phyloP scores from a whole-genome alignment of 2,329 filamentous ascomycete genomes.

The Ophiocordyceps sinensis region DNA sequence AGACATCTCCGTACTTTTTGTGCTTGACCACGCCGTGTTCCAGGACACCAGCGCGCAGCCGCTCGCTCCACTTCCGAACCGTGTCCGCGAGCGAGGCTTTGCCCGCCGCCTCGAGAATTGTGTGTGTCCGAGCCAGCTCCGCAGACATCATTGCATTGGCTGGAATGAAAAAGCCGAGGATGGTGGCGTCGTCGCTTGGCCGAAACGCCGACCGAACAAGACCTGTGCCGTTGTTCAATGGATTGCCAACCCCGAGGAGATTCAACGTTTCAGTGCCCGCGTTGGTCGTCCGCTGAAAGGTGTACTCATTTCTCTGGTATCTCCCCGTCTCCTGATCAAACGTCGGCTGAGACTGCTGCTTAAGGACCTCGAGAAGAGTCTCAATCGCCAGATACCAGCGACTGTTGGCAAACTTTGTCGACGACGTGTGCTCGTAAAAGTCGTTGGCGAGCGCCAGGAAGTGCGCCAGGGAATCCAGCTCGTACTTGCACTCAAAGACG shows the following conservation, averaged over 20 bases:
- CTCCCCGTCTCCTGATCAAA: slow-evolving; percentile 55
- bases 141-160: slow-evolving; percentile 94
- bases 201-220: slow-evolving; percentile 85
- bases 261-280: slow-evolving; percentile 81
- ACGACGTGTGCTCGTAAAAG: slow-evolving; percentile 68
- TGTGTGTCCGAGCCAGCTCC: slow-evolving; percentile 62
- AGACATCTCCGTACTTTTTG: slow-evolving; percentile 61
- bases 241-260: slow-evolving; percentile 76
- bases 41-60: slow-evolving; percentile 64
- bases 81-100: slow-evolving; percentile 37
- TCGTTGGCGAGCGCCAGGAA: slow-evolving; percentile 79
- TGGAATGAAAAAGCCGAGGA: slow-evolving; percentile 87
- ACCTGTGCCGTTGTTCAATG: slow-evolving; percentile 69
- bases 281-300: slow-evolving; percentile 69
- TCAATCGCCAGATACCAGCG: slow-evolving; percentile 71
- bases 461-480: slow-evolving; percentile 86
- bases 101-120: slow-evolving; percentile 48
- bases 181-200: slow-evolving; percentile 89
- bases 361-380: slow-evolving; percentile 57
- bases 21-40: slow-evolving; percentile 71
- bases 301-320: slow-evolving; percentile 65
- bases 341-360: slow-evolving; percentile 66
- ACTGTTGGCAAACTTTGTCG: slow-evolving; percentile 60
- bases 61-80: slow-evolving; percentile 43
- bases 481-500: slow-evolving; percentile 98